These are phyloP conservation scores for Penicillium dipodomyicola DNA, from an alignment of 495 filamentous ascomycete genomes.

Conservation along the genomic window DNA sequence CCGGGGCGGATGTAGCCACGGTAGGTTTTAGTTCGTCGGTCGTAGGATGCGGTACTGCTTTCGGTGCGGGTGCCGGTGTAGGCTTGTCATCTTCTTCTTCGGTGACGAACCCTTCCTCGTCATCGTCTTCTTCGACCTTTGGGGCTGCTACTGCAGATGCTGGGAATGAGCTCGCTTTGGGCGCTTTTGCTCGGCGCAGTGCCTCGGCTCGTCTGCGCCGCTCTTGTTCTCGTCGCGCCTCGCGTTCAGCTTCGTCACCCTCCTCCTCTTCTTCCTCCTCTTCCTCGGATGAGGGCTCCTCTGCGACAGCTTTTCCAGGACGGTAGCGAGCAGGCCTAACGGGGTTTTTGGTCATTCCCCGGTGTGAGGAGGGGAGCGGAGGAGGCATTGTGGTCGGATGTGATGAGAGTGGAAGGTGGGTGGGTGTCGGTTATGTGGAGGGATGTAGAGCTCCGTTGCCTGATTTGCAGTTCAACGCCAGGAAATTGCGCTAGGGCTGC, in stretches of 20 bases:
- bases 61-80: constrained; percentile 17
- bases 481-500: constrained; percentile 17
- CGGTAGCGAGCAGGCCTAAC: constrained; percentile 73
- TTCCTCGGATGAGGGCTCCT: constrained; percentile 62
- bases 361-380: constrained; percentile 48
- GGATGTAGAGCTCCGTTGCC: constrained; percentile 33
- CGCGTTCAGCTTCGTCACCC: constrained; percentile 50
- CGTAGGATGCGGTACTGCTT: constrained; percentile 32
- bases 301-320: constrained; percentile 74
- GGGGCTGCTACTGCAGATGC: constrained; percentile 35
- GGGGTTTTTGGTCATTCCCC: constrained; percentile 94
- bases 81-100: constrained; percentile 54
- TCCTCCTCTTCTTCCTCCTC: constrained; percentile 50
- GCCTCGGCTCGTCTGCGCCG: constrained; percentile 32
- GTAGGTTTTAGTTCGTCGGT: constrained; percentile 3
- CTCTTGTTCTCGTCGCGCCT: constrained; percentile 41
- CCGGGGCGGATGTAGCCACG: constrained; percentile 5
- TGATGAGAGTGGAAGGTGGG: neutral
- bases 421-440: neutral
- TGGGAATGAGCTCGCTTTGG: constrained; percentile 63
- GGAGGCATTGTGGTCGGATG: constrained; percentile 61
- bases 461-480: constrained; percentile 9
- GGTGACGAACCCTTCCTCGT: constrained; percentile 75
- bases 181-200: constrained; percentile 42
- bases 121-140: constrained; percentile 42